phyloP scores from a whole-genome alignment of 345 rosid species.

The Populus deltoides region DNA sequence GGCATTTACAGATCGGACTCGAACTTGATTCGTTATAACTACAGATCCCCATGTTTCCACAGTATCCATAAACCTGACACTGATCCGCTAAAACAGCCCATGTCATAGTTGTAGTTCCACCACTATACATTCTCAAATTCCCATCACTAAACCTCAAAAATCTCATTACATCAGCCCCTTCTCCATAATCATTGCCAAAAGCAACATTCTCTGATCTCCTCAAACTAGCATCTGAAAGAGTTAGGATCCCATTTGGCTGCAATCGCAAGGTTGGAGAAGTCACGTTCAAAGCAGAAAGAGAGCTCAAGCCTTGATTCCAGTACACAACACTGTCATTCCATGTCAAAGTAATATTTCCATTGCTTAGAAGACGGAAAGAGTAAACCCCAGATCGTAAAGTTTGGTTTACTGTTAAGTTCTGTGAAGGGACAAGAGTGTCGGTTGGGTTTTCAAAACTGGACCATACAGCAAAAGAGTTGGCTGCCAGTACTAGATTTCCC shows the following conservation, averaged over 20 bases:
- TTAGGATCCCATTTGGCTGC: constrained; percentile 42
- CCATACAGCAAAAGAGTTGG: constrained; percentile 31
- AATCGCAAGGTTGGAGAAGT: constrained; percentile 43
- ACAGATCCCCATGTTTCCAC: constrained; percentile 63
- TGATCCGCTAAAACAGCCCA: constrained; percentile 61
- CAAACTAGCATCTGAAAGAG: constrained; percentile 29
- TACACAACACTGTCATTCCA: constrained; percentile 49
- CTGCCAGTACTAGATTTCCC: constrained; percentile 37
- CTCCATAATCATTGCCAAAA: constrained; percentile 58
- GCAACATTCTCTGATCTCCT: constrained; percentile 19
- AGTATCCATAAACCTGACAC: constrained; percentile 56
- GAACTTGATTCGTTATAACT: constrained; percentile 34
- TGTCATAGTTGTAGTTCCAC: constrained; percentile 19
- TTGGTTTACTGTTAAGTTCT: constrained; percentile 30
- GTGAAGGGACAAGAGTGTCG: constrained; percentile 43
- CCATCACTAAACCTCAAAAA: constrained; percentile 57
- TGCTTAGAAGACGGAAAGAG: constrained; percentile 34
- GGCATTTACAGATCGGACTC: constrained; percentile 54
- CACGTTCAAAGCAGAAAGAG: constrained; percentile 25
- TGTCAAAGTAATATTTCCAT: constrained; percentile 41
- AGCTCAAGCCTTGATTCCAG: constrained; percentile 44
- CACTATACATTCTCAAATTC: constrained; percentile 57
- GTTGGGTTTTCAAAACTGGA: constrained; percentile 49
- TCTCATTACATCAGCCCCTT: constrained; percentile 48
- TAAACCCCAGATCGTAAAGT: constrained; percentile 41